A percentile compares a stretch with the other conserved stretches of the same genome.
phyloP scores from a whole-genome alignment of 352 stramenopile species.

The Peronospora belbahrii region DNA sequence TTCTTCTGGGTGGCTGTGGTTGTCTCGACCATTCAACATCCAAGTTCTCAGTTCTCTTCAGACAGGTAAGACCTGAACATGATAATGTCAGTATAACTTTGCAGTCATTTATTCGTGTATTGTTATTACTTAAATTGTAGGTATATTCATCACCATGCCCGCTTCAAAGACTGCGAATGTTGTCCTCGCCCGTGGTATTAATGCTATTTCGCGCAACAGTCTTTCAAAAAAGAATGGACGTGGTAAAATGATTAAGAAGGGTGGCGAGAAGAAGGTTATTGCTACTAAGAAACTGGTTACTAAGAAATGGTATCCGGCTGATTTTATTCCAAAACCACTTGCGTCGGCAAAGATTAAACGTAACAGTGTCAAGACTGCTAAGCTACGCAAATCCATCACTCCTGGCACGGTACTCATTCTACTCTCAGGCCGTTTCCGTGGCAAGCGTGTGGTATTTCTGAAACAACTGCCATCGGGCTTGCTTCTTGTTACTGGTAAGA shows the following conservation, averaged over 20 bases:
- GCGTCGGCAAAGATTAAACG: conserved; percentile 61
- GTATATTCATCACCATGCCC: conserved; percentile 54
- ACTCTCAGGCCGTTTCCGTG: conserved; percentile 93
- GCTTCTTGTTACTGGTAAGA: conserved; percentile 91
- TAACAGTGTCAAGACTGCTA: conserved; percentile 84
- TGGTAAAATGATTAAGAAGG: conserved; percentile 55
- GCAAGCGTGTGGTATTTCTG: conserved; percentile 97
- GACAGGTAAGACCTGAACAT: conserved; percentile 37
- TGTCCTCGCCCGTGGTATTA: conserved; percentile 68
- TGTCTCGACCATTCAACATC: not conserved
- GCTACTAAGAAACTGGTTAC: conserved; percentile 37
- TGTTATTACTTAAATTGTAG: no score
- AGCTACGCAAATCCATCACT: conserved; percentile 93
- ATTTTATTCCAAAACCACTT: conserved; percentile 57
- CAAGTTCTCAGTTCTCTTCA: conserved; percentile 56
- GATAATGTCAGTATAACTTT: no score
- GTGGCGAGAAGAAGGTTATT: conserved; percentile 52
- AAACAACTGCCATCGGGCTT: conserved; percentile 96
- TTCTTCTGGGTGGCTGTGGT: conserved; percentile 20
- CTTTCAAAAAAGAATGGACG: conserved; percentile 54
- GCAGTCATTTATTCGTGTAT: no score
- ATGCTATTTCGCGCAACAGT: conserved; percentile 66
- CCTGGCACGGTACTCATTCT: conserved; percentile 97
- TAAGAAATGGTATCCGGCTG: conserved; percentile 72
- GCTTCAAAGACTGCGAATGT: conserved; percentile 51